These are phyloP conservation scores for Ottelia alismoides DNA, from an alignment of 106 monocot genomes.

Conservation along the genomic window DNA sequence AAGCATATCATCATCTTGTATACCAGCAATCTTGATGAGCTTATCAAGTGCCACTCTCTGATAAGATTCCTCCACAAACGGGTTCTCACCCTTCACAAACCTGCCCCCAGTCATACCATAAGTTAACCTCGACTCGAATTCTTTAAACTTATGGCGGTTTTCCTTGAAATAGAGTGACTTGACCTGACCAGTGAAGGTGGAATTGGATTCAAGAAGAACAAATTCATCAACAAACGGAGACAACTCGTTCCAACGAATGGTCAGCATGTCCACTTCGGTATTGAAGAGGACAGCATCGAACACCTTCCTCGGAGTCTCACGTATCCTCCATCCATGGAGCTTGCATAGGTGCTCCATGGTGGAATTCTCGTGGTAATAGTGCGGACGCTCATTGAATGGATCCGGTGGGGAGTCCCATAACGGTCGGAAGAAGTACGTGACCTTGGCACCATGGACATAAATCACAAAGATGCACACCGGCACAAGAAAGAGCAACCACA, in stretches of 20 bases:
- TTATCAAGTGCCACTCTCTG: too few species aligned
- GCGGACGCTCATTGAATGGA: slow-evolving; percentile 58
- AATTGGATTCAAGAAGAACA: slow-evolving; percentile 73
- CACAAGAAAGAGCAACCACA: slow-evolving; percentile 36
- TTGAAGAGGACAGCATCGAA: slow-evolving; percentile 88
- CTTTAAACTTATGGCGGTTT: too few species aligned
- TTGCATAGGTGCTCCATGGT: slow-evolving; percentile 45
- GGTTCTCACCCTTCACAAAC: too few species aligned
- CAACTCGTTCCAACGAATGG: slow-evolving; percentile 66
- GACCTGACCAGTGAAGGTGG: slow-evolving; percentile 87
- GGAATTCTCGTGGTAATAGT: slow-evolving; percentile 56
- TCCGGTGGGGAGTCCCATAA: slow-evolving; percentile 63
- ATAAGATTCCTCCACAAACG: too few species aligned
- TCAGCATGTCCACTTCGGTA: slow-evolving; percentile 72
- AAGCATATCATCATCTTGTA: too few species aligned
- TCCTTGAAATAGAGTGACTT: too few species aligned
- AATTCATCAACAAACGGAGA: slow-evolving; percentile 66
- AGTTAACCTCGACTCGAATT: too few species aligned
- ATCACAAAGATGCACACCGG: slow-evolving; percentile 41
- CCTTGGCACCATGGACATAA: slow-evolving; percentile 63
- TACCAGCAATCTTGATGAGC: too few species aligned
- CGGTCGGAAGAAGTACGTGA: slow-evolving; percentile 69
- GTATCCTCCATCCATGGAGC: slow-evolving; percentile 69
- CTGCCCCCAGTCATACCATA: too few species aligned
- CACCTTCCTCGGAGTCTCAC: slow-evolving; percentile 55